phyloP scores from a whole-genome alignment of 495 filamentous ascomycete species.

The Astrothelium macrocarpum region DNA sequence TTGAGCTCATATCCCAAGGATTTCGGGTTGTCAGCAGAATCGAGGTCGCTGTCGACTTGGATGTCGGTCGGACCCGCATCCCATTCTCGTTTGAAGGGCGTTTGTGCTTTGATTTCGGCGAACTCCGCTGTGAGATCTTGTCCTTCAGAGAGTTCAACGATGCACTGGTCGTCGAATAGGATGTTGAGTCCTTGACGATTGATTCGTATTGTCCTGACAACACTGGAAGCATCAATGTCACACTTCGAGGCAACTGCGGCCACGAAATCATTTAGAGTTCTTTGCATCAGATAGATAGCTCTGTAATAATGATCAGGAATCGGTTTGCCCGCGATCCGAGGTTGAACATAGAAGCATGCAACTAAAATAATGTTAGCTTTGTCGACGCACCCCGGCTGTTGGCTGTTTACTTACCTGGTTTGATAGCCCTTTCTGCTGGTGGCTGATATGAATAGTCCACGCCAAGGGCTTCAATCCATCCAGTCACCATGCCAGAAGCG shows the following conservation, averaged over 20 bases:
- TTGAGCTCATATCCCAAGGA: conserved; percentile 33
- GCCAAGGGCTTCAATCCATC: conserved; percentile 85
- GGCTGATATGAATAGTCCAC: conserved; percentile 80
- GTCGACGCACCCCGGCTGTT: conserved; percentile 8
- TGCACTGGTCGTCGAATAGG: conserved; percentile 82
- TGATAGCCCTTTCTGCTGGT: conserved; percentile 58
- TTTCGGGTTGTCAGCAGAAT: conserved; percentile 25
- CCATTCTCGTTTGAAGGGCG: conserved; percentile 32
- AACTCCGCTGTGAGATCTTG: conserved; percentile 77
- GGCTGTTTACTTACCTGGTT: conserved; percentile 47
- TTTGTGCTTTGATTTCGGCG: conserved; percentile 31
- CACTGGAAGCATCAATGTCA: conserved; percentile 58
- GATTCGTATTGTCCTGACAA: conserved; percentile 61
- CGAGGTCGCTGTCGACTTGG: conserved; percentile 33
- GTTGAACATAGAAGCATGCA: conserved; percentile 81
- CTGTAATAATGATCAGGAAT: conserved; percentile 61
- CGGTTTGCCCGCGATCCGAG: conserved; percentile 41
- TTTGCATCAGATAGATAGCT: conserved; percentile 74
- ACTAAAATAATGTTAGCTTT: conserved; percentile 38
- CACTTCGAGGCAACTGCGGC: conserved; percentile 64
- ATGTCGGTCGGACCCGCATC: conserved; percentile 32
- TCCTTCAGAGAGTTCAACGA: conserved; percentile 77
- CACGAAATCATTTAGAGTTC: conserved; percentile 63
- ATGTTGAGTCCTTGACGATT: conserved; percentile 66
- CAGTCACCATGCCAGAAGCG: conserved; percentile 44